phyloP scores from a whole-genome alignment of 1,139 yeast genomes.

The Debaryomyces sp. region DNA sequence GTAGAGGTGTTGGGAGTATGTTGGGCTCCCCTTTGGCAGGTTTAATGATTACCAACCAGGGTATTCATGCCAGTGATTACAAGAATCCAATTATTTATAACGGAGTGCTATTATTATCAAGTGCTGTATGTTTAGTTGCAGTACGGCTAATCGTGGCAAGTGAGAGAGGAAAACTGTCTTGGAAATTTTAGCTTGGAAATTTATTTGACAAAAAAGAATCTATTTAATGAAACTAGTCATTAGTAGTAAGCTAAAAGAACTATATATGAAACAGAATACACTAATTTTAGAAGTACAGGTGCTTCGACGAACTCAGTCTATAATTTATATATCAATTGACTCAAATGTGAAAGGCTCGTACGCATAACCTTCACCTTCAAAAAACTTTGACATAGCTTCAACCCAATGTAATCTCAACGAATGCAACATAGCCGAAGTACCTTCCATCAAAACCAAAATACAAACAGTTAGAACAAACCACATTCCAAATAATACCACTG shows the following conservation, averaged over 20 bases:
- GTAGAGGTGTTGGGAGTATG: conserved; percentile 33
- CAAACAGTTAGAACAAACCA: conserved; percentile 94
- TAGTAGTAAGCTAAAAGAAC: not conserved
- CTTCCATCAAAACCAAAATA: conserved; percentile 95
- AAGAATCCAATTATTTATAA: conserved; percentile 27
- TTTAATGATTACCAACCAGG: conserved; percentile 21
- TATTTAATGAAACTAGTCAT: not conserved
- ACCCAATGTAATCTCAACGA: conserved; percentile 98
- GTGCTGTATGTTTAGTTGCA: conserved; percentile 18
- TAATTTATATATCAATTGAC: conserved; percentile 14
- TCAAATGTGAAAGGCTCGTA: conserved; percentile 79
- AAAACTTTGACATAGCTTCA: conserved; percentile 97
- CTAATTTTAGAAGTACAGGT: too few species aligned
- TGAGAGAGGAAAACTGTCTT: not conserved
- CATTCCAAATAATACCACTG: conserved; percentile 82
- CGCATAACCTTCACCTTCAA: conserved; percentile 91
- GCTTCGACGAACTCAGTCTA: too few species aligned
- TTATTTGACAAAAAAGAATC: not conserved
- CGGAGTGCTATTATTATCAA: conserved; percentile 24
- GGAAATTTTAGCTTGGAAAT: conserved; percentile 4
- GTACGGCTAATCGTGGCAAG: conserved; percentile 2
- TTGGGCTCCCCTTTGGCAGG: conserved; percentile 40
- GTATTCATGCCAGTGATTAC: conserved; percentile 21
- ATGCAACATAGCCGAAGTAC: conserved; percentile 98
- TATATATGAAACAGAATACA: not conserved